A percentile compares a stretch with the other conserved stretches of the same genome.
Evolutionary conservation across 139 green algal genomes (phyloP).

Genomic region (Micractinium conductrix): DNA sequence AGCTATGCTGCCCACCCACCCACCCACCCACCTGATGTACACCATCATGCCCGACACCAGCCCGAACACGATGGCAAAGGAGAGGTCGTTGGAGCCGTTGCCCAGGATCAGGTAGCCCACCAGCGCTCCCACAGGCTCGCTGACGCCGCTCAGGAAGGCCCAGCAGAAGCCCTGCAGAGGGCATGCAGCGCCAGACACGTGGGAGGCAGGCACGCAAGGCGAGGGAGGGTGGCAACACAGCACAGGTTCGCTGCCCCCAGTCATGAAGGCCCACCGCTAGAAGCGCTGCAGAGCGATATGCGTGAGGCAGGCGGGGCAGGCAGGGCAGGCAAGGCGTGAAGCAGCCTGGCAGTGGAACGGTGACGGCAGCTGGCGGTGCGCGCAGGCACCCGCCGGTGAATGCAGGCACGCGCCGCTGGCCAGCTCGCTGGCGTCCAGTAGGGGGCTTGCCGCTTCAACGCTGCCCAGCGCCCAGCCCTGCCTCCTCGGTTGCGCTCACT

Average conservation of each 20-base stretch:
- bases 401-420: no score
- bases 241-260: background rate
- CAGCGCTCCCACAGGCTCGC: constrained; percentile 79
- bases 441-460: no score
- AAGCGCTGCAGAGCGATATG: no score
- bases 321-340: no score
- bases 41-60: constrained; percentile 85
- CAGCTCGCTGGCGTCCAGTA: no score
- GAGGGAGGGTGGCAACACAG: background rate
- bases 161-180: constrained; percentile 65
- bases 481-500: no score
- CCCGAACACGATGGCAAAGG: constrained; percentile 66
- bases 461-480: no score
- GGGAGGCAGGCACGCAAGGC: background rate
- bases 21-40: constrained; percentile 59
- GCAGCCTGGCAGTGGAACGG: no score
- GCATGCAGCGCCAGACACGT: background rate
- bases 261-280: background rate
- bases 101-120: constrained; percentile 50
- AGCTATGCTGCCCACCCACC: background rate
- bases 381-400: no score
- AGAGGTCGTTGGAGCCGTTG: constrained; percentile 14
- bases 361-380: no score
- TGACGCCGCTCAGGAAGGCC: constrained; percentile 70
- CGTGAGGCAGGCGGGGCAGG: no score